phyloP scores from a whole-genome alignment of 2,329 filamentous ascomycete genomes.

The Spiromastix sp. region DNA sequence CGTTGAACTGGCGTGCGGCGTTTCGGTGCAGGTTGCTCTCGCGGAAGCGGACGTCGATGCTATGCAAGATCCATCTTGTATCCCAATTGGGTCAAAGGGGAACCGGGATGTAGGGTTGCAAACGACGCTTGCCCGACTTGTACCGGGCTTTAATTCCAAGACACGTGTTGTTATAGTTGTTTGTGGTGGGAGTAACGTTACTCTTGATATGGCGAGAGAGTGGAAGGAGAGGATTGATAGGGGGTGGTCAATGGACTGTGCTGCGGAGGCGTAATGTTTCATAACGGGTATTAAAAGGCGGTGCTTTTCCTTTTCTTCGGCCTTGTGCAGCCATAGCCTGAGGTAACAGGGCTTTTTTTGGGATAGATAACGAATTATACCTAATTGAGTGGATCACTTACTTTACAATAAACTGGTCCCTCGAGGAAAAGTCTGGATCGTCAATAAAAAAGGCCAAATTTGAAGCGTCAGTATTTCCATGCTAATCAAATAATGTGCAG shows the following conservation, averaged over 20 bases:
- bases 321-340: too few relatives aligned
- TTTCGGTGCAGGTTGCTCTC: constrained; percentile 51
- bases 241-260: constrained; percentile 21
- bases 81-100: constrained; percentile 5
- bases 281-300: constrained; percentile 4
- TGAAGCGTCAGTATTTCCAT: too few relatives aligned
- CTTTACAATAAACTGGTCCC: too few relatives aligned
- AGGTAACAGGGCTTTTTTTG: constrained; percentile 1
- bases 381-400: too few relatives aligned
- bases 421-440: too few relatives aligned
- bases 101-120: neutral
- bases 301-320: neutral
- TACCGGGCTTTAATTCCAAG: constrained; percentile 52
- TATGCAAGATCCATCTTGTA: too few relatives aligned
- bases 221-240: constrained; percentile 42
- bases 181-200: constrained; percentile 67
- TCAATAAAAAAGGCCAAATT: too few relatives aligned
- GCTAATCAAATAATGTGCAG: too few relatives aligned
- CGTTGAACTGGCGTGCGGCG: constrained; percentile 78
- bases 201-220: constrained; percentile 48
- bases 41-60: constrained; percentile 1
- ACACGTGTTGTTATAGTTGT: constrained; percentile 75
- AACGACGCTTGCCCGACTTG: constrained; percentile 45
- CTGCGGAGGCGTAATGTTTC: too few relatives aligned
- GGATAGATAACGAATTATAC: neutral